phyloP scores from a whole-genome alignment of 2,329 filamentous ascomycete species.

The Sporothrix phasma region DNA sequence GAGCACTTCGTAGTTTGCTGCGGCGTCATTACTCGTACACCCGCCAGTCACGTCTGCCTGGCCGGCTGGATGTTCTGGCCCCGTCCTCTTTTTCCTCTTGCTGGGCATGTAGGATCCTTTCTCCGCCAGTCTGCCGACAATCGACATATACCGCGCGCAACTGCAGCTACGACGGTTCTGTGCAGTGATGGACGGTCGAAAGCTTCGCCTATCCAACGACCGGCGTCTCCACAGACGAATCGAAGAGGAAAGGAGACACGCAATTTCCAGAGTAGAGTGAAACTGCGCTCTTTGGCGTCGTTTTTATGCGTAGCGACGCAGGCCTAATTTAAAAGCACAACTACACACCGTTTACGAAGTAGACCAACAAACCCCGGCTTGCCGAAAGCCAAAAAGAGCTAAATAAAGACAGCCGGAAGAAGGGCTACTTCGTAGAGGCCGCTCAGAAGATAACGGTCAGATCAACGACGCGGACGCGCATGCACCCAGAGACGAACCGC shows the following conservation, averaged over 20 bases:
- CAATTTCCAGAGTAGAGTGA: not conserved
- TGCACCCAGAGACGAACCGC: not conserved
- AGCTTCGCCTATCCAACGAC: not conserved
- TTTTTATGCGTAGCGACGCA: not conserved
- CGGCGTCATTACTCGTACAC: too few species aligned
- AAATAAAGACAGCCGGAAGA: not conserved
- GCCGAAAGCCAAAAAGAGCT: not conserved
- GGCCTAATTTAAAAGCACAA: constrained; percentile 7
- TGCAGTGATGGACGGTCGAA: not conserved
- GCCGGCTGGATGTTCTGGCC: too few species aligned
- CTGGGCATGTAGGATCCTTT: not conserved
- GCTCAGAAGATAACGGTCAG: not conserved
- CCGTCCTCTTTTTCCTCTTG: not conserved
- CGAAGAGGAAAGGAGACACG: not conserved
- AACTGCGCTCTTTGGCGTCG: not conserved
- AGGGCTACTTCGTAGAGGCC: too few species aligned
- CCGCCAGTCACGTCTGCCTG: not conserved
- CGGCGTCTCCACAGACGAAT: not conserved
- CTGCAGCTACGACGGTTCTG: not conserved
- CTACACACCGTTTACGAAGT: too few species aligned
- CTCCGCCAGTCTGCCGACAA: not conserved
- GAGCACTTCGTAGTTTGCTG: too few species aligned
- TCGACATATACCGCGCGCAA: not conserved
- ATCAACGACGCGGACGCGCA: not conserved
- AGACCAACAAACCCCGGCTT: not conserved